Percentiles rank a stretch among this genome's conserved stretches.
These are phyloP conservation scores for Pelargonium fulgidum DNA, from an alignment of 441 rosid genomes.

Conservation along the genomic window DNA sequence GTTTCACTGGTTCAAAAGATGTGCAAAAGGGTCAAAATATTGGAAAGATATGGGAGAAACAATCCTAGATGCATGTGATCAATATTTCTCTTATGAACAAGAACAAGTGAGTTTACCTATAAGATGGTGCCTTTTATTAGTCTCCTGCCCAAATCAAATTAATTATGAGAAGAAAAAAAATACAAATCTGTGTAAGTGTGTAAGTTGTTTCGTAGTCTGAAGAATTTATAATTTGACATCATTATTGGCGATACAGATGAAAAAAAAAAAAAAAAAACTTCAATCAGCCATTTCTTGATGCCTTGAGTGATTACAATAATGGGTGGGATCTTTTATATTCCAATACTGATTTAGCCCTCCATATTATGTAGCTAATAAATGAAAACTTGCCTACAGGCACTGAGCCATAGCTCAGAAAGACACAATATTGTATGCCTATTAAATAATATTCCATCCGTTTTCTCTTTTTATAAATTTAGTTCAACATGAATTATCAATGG, in stretches of 20 bases:
- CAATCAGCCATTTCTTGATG: conserved; percentile 66
- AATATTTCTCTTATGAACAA: conserved; percentile 67
- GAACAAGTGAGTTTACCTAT: conserved; percentile 46
- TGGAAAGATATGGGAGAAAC: conserved; percentile 76
- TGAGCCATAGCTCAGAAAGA: conserved; percentile 48
- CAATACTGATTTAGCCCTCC: conserved; percentile 56
- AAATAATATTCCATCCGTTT: too few relatives aligned
- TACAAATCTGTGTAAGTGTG: not conserved
- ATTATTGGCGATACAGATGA: conserved; percentile 38
- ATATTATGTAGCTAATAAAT: conserved; percentile 47
- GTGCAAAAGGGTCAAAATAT: conserved; percentile 59
- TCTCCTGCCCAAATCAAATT: not conserved
- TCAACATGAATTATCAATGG: too few relatives aligned
- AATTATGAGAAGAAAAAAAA: not conserved
- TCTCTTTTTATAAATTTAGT: too few relatives aligned
- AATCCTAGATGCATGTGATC: conserved; percentile 66
- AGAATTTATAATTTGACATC: not conserved
- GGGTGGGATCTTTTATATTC: conserved; percentile 56
- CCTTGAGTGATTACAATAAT: conserved; percentile 55
- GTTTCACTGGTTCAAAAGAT: conserved; percentile 54
- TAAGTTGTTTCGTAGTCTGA: conserved; percentile 9
- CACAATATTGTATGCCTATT: conserved; percentile 39
- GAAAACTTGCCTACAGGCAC: conserved; percentile 70
- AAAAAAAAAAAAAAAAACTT: conserved; percentile 59
- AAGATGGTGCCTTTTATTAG: not conserved